Base-by-base conservation (phyloP, 352 stramenopile species). In the Globisporangium viniferum region DNA sequence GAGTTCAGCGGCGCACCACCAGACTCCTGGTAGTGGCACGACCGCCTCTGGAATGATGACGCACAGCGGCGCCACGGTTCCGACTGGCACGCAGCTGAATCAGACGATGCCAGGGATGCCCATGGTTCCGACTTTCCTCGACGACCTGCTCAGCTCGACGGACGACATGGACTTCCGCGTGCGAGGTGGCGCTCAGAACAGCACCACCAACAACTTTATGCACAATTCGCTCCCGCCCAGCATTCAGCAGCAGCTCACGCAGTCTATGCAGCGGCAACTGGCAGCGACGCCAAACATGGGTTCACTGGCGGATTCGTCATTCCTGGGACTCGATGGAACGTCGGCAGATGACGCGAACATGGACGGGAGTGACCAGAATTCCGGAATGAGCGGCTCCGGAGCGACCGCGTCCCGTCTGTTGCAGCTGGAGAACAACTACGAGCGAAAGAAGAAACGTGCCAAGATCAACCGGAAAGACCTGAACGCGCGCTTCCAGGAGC, bases 381-480 rank as follows among this genome's bases (percentile, higher is more conserved):
- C 33, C 15, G 51, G 35, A 2, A 27, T 55, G 39, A 39, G 9
- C 35, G 29, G 20, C 53, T 66, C 64, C n/a, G 61, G 64, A 10
- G 71, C 58, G 39, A 66, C 24, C 12, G 65, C 67, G 4, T 67
- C 74, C 18, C 72, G 79, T 10, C 55, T 86, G 46, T 59, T 82
- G 55, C 79, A 89, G 57, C 69, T 88, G 3, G 81, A 90, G 44
- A 81, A 81, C 73, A 90, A 90, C 59, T 90, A 90, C 61, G 81
- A 90, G 58, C 74, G 79, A 35, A 90, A 90, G 69, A 90, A 90
- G 70, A 90, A 87, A 57, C 79, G 81, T 57, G 81, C 81, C 41
- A 90, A 90, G 67, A 88, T 90, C 74, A 90, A 90, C 66, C 76
- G 81, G 39, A 77, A 82, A 41, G 81, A 90, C 49, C 64, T 90